Conservation (phyloP, 2,329 filamentous ascomycete genomes). For the Geoglossum cookeanum region DNA sequence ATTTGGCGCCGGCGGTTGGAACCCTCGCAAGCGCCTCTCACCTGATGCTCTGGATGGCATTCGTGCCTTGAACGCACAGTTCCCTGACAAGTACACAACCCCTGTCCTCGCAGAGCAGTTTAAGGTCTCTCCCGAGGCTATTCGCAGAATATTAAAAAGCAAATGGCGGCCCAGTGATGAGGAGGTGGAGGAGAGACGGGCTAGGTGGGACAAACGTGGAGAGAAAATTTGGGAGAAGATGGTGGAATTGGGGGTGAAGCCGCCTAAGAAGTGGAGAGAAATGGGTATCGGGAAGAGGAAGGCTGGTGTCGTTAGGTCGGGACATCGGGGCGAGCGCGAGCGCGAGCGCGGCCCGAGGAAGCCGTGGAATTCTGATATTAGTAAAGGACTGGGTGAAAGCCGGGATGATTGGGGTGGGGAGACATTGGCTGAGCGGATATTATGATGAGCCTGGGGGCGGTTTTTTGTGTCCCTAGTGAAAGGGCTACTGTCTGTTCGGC, state of each 20-base stretch:
- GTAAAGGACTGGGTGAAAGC: too few species aligned
- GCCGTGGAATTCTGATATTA: neutral
- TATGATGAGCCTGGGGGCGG: neutral
- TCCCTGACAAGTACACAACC: slow-evolving; percentile 61
- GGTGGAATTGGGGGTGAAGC: slow-evolving; percentile 41
- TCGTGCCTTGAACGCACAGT: slow-evolving; percentile 57
- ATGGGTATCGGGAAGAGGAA: slow-evolving; percentile 13
- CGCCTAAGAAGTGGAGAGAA: slow-evolving; percentile 38
- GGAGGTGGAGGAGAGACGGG: slow-evolving; percentile 29
- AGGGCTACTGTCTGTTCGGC: neutral
- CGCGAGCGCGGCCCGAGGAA: neutral
- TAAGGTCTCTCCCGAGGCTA: slow-evolving; percentile 68
- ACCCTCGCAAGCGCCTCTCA: slow-evolving; percentile 67
- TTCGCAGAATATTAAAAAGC: slow-evolving; percentile 67
- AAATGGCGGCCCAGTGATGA: slow-evolving; percentile 48
- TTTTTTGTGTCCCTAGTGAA: neutral
- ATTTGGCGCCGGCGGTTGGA: slow-evolving; percentile 59
- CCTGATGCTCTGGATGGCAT: slow-evolving; percentile 88
- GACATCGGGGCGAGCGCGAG: neutral
- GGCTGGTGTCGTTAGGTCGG: too few species aligned
- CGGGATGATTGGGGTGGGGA: neutral
- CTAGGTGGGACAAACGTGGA: slow-evolving; percentile 42
- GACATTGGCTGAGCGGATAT: slow-evolving; percentile 2
- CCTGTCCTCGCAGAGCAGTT: slow-evolving; percentile 57
- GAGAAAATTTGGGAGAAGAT: slow-evolving; percentile 38